Evolutionary conservation across 106 monocot species (phyloP).

Genomic region (Cymbidium sinense): DNA sequence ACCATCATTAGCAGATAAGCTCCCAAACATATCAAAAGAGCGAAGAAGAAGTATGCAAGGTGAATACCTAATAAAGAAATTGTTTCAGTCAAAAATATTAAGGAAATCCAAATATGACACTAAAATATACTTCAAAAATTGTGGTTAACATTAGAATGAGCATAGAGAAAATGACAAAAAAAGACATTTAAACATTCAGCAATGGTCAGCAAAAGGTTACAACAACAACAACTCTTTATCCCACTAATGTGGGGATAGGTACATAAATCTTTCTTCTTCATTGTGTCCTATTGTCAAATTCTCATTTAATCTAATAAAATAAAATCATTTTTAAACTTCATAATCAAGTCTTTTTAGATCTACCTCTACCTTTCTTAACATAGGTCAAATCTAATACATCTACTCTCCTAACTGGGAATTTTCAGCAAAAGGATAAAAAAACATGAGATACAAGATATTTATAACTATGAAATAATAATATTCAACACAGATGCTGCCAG

Average conservation of each 20-base stretch:
- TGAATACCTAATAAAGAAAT: constrained; percentile 51
- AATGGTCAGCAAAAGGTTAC: neutral
- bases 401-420: too few relatives aligned
- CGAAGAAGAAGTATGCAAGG: constrained; percentile 87
- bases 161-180: neutral
- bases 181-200: neutral
- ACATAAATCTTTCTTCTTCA: too few relatives aligned
- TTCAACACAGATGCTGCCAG: too few relatives aligned
- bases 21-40: constrained; percentile 68
- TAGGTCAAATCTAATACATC: too few relatives aligned
- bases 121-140: neutral
- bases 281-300: too few relatives aligned
- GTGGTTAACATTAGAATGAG: neutral
- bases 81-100: neutral
- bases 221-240: neutral
- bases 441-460: neutral
- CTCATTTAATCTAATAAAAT: too few relatives aligned
- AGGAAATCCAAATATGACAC: neutral
- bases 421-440: neutral
- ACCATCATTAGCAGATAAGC: constrained; percentile 65
- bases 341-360: too few relatives aligned
- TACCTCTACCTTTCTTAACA: too few relatives aligned
- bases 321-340: too few relatives aligned
- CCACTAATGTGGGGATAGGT: too few relatives aligned
- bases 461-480: too few relatives aligned